Evolutionary conservation across 2,329 filamentous ascomycete genomes (phyloP), one percentile per base, ranked within the genome.

Genomic region (Coccinonectria pachysandricola): DNA sequence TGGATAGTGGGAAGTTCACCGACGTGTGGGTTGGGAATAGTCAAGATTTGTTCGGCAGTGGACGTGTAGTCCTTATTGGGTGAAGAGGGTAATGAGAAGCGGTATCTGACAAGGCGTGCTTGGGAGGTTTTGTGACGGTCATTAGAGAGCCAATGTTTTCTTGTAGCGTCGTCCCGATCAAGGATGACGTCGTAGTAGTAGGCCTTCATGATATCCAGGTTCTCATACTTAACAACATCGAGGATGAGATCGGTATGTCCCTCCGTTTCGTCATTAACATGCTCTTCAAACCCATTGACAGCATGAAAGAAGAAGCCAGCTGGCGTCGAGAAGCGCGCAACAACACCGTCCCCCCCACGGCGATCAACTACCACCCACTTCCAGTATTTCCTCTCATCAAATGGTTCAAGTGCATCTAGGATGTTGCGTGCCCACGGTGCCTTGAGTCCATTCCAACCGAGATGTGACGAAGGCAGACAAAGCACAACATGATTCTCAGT

Each of bases 231-330:
- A 15, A 75, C 53, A 2, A 79, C 48, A 34, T 92, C 84, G 28
- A 77, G 72, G 15, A 75, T 59, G 11, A 91, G 61, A 32, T 75
- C 62, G 1, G 39, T 50, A 8, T 28, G 27, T 7, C 41, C 30
- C 8, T 45, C 30, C 0, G 48, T 41, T 2, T 61, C 56, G 2
- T 52, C 54, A 15, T 56, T 50, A 0, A 44, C 33, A 1, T 43
- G 37, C 36, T 82, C 68, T 43, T 88, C 80, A 48, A 76, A 91
- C 0, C 81, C 71, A 40, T 92, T 92, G 46, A 84, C 61, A 0
- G 71, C 72, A 53, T 93, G 84, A 51, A 92, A 92, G 52, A 74
- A 78, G 59, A 87, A 92, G 23, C 75, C 75, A 0, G 79, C 68
- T 0, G 71, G 64, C 10, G 71, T 78, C 11, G 76, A 67, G 43